A percentile compares a stretch with the other conserved stretches of the same genome.
Conservation (phyloP, 306 rosid species). For the Sphenostylis stenocarpa region DNA sequence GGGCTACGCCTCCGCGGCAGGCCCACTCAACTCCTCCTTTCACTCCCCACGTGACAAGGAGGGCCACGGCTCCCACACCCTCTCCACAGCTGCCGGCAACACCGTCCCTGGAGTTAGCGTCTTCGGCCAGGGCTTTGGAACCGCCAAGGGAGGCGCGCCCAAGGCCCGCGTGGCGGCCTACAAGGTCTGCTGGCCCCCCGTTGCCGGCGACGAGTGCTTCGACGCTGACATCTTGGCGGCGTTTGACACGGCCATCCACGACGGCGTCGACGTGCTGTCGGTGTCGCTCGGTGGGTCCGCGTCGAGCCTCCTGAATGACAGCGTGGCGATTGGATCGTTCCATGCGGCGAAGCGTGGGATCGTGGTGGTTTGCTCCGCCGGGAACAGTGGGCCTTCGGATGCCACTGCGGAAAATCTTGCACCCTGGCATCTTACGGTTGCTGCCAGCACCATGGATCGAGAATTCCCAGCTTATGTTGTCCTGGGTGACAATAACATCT, state of each 20-base stretch:
- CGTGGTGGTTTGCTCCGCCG: conserved; percentile 86
- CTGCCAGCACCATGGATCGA: conserved; percentile 90
- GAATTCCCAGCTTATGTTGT: conserved; percentile 61
- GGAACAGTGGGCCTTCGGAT: conserved; percentile 72
- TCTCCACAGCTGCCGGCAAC: conserved; percentile 90
- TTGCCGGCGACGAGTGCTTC: conserved; percentile 57
- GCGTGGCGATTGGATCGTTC: conserved; percentile 82
- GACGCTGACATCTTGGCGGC: conserved; percentile 83
- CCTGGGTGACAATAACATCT: conserved; percentile 50
- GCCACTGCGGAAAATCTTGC: conserved; percentile 59
- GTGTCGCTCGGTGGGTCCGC: conserved; percentile 71
- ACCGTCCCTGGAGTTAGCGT: conserved; percentile 60
- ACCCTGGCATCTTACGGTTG: conserved; percentile 83
- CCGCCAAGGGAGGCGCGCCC: conserved; percentile 92
- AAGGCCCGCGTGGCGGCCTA: conserved; percentile 78
- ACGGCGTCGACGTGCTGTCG: conserved; percentile 78
- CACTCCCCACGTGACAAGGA: conserved; percentile 74
- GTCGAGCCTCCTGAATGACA: conserved; percentile 50
- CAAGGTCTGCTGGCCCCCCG: conserved; percentile 92
- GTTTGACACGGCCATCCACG: conserved; percentile 77
- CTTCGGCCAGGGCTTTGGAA: conserved; percentile 71
- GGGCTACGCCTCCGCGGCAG: conserved; percentile 56
- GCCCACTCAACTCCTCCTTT: conserved; percentile 54
- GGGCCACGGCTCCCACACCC: conserved; percentile 92
- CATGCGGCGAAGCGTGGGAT: conserved; percentile 77